Evolutionary conservation across 129 eudicot species (phyloP).

Genomic region (Flaveria linearis): DNA sequence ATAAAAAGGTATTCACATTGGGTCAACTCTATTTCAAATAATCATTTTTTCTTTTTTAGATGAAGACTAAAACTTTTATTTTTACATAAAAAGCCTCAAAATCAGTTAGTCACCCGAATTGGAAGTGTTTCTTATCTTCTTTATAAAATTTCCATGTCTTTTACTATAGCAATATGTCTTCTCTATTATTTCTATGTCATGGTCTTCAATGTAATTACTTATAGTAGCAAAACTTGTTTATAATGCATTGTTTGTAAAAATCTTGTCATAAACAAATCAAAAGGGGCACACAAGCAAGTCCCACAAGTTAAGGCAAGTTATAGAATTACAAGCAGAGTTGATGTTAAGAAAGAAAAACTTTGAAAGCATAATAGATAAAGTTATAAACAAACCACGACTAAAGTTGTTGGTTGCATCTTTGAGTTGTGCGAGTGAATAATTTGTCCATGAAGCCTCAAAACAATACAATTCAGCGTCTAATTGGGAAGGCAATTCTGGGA

Average conservation of each 20-base stretch:
- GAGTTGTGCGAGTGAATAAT: constrained; percentile 64
- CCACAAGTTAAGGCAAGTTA: not conserved
- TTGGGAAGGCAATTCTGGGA: constrained; percentile 48
- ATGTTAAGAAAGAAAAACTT: not conserved
- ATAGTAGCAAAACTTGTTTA: not conserved
- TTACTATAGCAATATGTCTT: not conserved
- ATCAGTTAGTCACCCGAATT: not conserved
- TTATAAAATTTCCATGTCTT: not conserved
- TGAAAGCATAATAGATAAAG: constrained; percentile 2
- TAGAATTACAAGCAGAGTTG: not conserved
- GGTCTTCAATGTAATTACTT: not conserved
- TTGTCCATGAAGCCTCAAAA: constrained; percentile 77
- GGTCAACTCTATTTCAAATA: not conserved
- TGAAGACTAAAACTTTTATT: not conserved
- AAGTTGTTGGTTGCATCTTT: constrained; percentile 63
- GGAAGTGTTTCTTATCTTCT: not conserved
- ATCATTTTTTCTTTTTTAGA: not conserved
- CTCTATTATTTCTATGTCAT: constrained; percentile 6
- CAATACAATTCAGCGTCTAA: constrained; percentile 57
- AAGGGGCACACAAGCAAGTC: not conserved
- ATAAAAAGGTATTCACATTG: not conserved
- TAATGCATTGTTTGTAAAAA: not conserved
- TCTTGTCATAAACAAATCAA: not conserved
- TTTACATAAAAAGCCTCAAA: not conserved
- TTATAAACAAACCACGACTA: constrained; percentile 51